These are phyloP conservation scores for Petrea volubilis DNA, from an alignment of 257 asterid genomes.

Conservation along the genomic window DNA sequence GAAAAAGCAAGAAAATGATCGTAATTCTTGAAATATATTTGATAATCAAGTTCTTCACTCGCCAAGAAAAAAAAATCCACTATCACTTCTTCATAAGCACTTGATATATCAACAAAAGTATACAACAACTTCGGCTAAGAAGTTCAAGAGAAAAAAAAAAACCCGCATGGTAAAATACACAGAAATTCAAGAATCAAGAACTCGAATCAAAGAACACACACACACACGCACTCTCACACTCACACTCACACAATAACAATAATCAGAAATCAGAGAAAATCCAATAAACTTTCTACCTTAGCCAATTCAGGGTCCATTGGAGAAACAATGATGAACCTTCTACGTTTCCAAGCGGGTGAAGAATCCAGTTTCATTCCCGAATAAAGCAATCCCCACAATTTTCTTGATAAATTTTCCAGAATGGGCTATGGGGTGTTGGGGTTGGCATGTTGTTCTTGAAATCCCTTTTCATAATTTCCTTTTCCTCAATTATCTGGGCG, in stretches of 20 bases:
- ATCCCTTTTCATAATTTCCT: neutral
- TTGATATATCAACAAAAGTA: neutral
- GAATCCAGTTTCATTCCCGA: slow-evolving; percentile 66
- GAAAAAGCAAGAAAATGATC: too few relatives aligned
- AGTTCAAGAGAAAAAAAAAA: neutral
- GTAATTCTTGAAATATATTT: too few relatives aligned
- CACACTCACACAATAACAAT: too few relatives aligned
- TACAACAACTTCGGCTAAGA: neutral
- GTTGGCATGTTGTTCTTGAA: neutral
- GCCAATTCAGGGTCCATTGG: slow-evolving; percentile 78
- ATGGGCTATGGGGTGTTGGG: neutral
- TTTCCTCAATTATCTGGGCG: too few relatives aligned
- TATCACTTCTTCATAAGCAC: neutral
- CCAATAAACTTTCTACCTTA: slow-evolving; percentile 39
- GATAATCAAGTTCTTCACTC: neutral
- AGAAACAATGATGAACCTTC: slow-evolving; percentile 49
- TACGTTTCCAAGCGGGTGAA: slow-evolving; percentile 56
- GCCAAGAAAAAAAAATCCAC: neutral
- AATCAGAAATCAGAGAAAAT: neutral
- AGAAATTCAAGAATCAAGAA: neutral
- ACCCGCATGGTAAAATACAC: neutral
- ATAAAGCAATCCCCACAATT: slow-evolving; percentile 19
- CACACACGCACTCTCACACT: too few relatives aligned
- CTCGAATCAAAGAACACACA: slow-evolving; percentile 2
- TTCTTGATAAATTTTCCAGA: too few relatives aligned